phyloP scores from a whole-genome alignment of 768 basidiomycete genomes.

The Auricularia heimuer region DNA sequence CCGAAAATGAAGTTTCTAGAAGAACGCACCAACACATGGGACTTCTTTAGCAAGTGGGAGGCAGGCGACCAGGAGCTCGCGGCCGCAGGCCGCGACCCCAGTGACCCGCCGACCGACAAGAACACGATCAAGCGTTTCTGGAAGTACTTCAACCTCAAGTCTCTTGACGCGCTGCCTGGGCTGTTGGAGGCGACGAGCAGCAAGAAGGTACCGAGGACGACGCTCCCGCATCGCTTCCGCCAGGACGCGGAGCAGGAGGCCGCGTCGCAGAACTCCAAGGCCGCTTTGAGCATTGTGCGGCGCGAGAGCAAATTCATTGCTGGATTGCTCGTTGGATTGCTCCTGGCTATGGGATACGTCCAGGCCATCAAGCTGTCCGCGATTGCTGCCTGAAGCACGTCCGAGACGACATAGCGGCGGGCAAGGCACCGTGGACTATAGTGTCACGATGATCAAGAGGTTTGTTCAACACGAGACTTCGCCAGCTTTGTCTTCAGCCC shows the following conservation, averaged over 20 bases:
- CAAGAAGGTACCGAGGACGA: not conserved
- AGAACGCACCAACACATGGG: not conserved
- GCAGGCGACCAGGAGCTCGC: not conserved
- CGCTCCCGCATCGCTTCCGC: not conserved
- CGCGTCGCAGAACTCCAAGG: not conserved
- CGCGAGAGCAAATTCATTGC: not conserved
- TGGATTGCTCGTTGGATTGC: not conserved
- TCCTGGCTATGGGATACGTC: not conserved
- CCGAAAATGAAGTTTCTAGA: not conserved
- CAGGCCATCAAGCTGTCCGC: not conserved
- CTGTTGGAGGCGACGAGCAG: not conserved
- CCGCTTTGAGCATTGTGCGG: not conserved
- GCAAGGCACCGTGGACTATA: too few relatives aligned
- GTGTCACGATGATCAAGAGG: too few relatives aligned
- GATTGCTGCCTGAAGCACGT: too few relatives aligned
- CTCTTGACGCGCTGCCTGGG: not conserved
- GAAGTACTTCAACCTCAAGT: not conserved
- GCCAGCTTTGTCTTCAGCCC: too few relatives aligned
- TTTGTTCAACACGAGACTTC: too few relatives aligned
- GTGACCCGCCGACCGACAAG: not conserved
- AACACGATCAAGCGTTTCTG: not conserved
- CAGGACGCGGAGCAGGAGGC: not conserved
- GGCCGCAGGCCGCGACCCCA: not conserved
- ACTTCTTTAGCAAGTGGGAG: not conserved
- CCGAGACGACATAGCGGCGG: too few relatives aligned